Conservation (phyloP, 257 asterid species). For the Jacaranda mimosifolia region DNA sequence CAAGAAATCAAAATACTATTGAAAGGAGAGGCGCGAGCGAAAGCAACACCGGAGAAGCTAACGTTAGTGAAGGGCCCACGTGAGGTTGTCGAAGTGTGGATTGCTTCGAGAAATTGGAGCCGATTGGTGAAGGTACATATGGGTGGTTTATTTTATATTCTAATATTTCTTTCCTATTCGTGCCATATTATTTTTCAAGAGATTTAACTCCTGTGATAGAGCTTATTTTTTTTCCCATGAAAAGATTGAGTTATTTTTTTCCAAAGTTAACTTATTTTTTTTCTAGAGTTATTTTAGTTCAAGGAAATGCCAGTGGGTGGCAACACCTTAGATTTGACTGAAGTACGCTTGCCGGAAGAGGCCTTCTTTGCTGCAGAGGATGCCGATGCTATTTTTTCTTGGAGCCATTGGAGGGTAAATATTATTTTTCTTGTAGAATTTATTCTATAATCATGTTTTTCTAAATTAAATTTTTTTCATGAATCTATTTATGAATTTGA, state of each 20-base stretch:
- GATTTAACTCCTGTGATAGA: background rate
- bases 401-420: slow-evolving; percentile 99
- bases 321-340: slow-evolving; percentile 92
- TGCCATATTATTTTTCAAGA: background rate
- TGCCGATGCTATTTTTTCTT: slow-evolving; percentile 92
- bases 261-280: too few species aligned
- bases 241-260: background rate
- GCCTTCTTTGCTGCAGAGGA: slow-evolving; percentile 79
- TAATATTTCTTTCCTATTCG: slow-evolving; percentile 10
- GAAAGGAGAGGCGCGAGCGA: slow-evolving; percentile 46
- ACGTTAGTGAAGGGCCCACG: slow-evolving; percentile 63
- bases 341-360: slow-evolving; percentile 93
- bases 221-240: background rate
- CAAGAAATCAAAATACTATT: slow-evolving; percentile 11
- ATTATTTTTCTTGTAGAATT: background rate
- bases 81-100: slow-evolving; percentile 94
- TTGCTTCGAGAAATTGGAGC: slow-evolving; percentile 93
- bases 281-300: slow-evolving; percentile 77
- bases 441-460: background rate
- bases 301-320: slow-evolving; percentile 97
- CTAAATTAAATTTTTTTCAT: background rate
- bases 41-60: slow-evolving; percentile 83
- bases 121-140: slow-evolving; percentile 95
- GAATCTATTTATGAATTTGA: slow-evolving; percentile 7
- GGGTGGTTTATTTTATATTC: slow-evolving; percentile 61